These are phyloP conservation scores for Vaucheria bursata DNA, from an alignment of 352 stramenopile genomes.

Conservation along the genomic window DNA sequence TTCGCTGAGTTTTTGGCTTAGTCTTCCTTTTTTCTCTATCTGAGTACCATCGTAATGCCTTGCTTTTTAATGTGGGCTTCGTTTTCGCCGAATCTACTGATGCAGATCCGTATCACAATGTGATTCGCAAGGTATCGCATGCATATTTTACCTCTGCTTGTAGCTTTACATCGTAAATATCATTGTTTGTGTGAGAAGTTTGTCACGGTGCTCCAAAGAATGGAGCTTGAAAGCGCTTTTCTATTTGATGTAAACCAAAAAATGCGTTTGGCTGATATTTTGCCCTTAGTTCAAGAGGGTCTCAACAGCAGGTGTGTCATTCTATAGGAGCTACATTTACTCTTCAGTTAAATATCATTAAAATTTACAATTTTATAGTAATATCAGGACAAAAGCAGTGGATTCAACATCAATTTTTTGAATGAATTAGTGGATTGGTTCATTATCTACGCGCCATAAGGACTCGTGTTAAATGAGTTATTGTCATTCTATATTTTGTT, in stretches of 20 bases:
- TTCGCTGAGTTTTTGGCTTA: too few relatives aligned
- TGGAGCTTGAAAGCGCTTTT: slow-evolving; percentile 15
- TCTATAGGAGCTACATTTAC: too few relatives aligned
- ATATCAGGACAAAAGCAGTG: too few relatives aligned
- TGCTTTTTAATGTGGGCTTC: slow-evolving; percentile 12
- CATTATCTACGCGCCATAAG: too few relatives aligned
- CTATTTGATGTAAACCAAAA: slow-evolving; percentile 7
- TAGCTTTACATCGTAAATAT: too few relatives aligned
- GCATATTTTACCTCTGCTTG: neutral
- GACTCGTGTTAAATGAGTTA: too few relatives aligned
- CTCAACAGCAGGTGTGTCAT: slow-evolving; percentile 3
- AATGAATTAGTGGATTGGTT: too few relatives aligned
- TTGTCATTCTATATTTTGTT: too few relatives aligned
- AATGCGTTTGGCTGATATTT: neutral
- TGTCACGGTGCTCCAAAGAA: neutral
- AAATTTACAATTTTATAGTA: too few relatives aligned
- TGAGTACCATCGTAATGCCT: slow-evolving; percentile 5
- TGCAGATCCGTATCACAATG: slow-evolving; percentile 7
- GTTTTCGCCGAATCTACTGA: neutral
- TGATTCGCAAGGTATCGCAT: neutral
- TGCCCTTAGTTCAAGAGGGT: neutral
- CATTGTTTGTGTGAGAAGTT: neutral
- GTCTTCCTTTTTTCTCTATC: too few relatives aligned
- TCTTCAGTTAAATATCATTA: too few relatives aligned
- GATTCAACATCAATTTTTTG: too few relatives aligned